Evolutionary conservation across 768 basidiomycete genomes (phyloP), one percentile per base, ranked within the genome.

Genomic region (Pleurotus salmoneostramineus): DNA sequence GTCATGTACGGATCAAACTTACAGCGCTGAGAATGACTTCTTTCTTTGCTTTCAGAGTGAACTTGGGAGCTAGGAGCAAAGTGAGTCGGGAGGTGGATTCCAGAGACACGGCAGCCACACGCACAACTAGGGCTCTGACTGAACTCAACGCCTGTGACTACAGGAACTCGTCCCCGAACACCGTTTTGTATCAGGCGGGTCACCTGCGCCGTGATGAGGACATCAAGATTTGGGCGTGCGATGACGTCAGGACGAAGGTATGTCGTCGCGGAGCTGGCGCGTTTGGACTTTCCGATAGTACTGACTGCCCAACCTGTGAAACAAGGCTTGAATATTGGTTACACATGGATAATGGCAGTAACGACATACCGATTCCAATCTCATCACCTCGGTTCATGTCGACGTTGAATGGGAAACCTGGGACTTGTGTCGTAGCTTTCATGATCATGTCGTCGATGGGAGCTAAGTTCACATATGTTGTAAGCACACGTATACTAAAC

Each of bases 371-470:
- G 12, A 74, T 37, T 12, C 76, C 76, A 3, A 76, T 61, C 1
- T 61, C 60, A 12, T 64, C 64, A 4, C 77, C 75, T 1, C 67
- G 68, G 33, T 78, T 73, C 55, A 70, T 61, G 58, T 76, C 73
- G 6, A 63, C 6, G 45, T 74, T 74, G 63, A 67, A 78, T 0
- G 72, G 68, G 57, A 76, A 81, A 35, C 61, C 43, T 2, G 66
- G 52, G 15, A 71, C 61, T 43, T 67, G 31, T 0, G 57, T 56
- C 10, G 70, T 66, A 10, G 71, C 70, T 40, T 65, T 35, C 7
- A 74, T 63, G 45, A 73, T 64, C 6, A 64, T 65, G 14, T 56
- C 52, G 57, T 73, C 71, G 40, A 71, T 67, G 12, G 64, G 21
- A 27, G 21, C 21, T 27, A 27, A 27, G 21, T 27, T 27, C 21